phyloP scores from a whole-genome alignment of 345 rosid species.

The Jatropha curcas region DNA sequence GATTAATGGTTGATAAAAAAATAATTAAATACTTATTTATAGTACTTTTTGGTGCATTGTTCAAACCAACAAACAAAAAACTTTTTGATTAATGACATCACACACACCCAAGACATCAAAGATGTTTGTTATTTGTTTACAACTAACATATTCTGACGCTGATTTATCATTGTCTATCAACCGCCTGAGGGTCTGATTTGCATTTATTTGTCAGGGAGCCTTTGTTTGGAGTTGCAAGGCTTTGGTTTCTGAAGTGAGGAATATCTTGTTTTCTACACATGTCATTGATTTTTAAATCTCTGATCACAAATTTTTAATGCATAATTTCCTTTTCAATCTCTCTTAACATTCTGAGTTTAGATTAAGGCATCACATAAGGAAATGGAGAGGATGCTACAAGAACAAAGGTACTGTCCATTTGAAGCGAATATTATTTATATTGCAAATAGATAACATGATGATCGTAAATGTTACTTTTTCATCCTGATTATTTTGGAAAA shows the following conservation, averaged over 20 bases:
- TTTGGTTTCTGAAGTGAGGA: conserved; percentile 77
- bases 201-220: conserved; percentile 63
- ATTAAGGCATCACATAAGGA: conserved; percentile 77
- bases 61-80: background rate
- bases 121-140: background rate
- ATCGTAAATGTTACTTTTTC: background rate
- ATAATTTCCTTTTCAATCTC: background rate
- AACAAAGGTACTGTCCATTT: conserved; percentile 57
- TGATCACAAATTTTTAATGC: background rate
- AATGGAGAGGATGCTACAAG: conserved; percentile 68
- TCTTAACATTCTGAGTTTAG: conserved; percentile 35
- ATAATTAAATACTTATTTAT: background rate
- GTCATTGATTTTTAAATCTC: conserved; percentile 3
- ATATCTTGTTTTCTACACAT: background rate
- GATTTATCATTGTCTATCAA: conserved; percentile 8
- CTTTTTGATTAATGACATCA: background rate
- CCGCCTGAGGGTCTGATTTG: conserved; percentile 20
- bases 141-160: conserved; percentile 1
- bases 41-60: background rate
- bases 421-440: background rate
- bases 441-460: background rate
- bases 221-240: conserved; percentile 93
- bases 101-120: no score
- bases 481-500: background rate
- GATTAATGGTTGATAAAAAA: background rate